Evolutionary conservation across 306 rosid species (phyloP).

Genomic region (apple (Malus domestica)): ASM211411v1 NC_041798.1:25213001-25213500

Average conservation of each 20-base stretch:
- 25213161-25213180: background rate
- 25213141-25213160: background rate
- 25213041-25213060: background rate
- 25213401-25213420: slow-evolving; percentile 35
- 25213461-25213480: slow-evolving; percentile 76
- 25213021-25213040: background rate
- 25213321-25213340: slow-evolving; percentile 41
- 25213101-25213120: background rate
- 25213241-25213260: slow-evolving; percentile 43
- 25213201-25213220: background rate
- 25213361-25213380: background rate
- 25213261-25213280: slow-evolving; percentile 94
- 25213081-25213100: background rate
- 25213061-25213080: background rate
- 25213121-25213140: background rate
- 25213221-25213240: background rate
- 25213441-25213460: slow-evolving; percentile 92
- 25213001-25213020: background rate
- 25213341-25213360: slow-evolving; percentile 4
- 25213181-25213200: background rate
- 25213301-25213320: slow-evolving; percentile 92
- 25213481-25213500: slow-evolving; percentile 66
- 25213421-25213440: slow-evolving; percentile 96
- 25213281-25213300: slow-evolving; percentile 99
- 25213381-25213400: background rate